A percentile compares a stretch with the other conserved stretches of the same genome.
Conservation (phyloP, 2,329 filamentous ascomycete genomes). For the Elsinoe australis region DNA sequence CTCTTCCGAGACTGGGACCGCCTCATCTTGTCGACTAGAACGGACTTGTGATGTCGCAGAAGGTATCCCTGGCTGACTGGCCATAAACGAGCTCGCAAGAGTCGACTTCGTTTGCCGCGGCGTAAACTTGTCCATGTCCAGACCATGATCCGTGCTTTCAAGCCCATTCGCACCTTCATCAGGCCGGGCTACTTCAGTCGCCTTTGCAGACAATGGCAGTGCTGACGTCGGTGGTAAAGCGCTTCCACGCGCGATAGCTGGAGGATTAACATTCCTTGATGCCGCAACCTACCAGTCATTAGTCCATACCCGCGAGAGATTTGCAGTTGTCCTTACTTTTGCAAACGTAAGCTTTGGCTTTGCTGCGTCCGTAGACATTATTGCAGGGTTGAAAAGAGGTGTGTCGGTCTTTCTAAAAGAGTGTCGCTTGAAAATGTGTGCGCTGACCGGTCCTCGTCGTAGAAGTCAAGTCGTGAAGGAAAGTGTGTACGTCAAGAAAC, state of each 20-base stretch:
- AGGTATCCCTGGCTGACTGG: neutral
- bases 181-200: neutral
- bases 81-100: constrained; percentile 12
- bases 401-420: constrained; percentile 19
- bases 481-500: constrained; percentile 31
- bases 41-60: constrained; percentile 22
- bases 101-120: constrained; percentile 16
- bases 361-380: constrained; percentile 24
- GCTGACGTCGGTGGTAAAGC: neutral
- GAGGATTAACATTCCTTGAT: constrained; percentile 30
- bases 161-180: constrained; percentile 17
- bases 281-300: constrained; percentile 34
- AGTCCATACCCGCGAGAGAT: constrained; percentile 18
- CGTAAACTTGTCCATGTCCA: constrained; percentile 22
- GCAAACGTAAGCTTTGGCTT: constrained; percentile 61
- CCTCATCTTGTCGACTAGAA: constrained; percentile 22
- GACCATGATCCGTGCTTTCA: constrained; percentile 23
- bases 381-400: constrained; percentile 27
- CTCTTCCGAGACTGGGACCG: constrained; percentile 33
- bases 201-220: neutral
- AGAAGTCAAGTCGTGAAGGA: constrained; percentile 9
- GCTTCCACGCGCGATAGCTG: constrained; percentile 18
- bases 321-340: constrained; percentile 49
- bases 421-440: constrained; percentile 28
- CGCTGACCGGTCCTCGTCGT: constrained; percentile 29